phyloP scores from a whole-genome alignment of 257 asterid species.

The Phtheirospermum japonicum region DNA sequence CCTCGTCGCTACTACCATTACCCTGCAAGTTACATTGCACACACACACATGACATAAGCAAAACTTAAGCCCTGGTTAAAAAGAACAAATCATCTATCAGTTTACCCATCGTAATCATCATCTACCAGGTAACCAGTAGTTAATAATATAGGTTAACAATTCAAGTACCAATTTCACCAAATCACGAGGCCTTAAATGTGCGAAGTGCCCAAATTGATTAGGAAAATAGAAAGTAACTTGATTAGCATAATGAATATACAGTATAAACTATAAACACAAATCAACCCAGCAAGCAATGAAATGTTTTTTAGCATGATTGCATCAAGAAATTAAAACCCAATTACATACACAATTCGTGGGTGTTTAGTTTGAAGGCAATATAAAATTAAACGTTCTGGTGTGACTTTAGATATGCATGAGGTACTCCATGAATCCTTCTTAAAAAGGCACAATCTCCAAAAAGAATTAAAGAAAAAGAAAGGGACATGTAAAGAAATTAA shows the following conservation, averaged over 20 bases:
- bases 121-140: no score
- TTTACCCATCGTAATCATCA: no score
- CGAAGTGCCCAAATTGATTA: no score
- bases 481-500: not conserved
- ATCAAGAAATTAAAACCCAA: slow-evolving; percentile 8
- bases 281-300: not conserved
- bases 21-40: slow-evolving; percentile 52
- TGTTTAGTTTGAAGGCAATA: not conserved
- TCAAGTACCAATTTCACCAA: no score
- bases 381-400: slow-evolving; percentile 8
- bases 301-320: not conserved
- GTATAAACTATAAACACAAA: slow-evolving; percentile 1
- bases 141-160: no score
- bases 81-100: no score
- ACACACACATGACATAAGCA: not conserved
- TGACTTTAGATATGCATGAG: not conserved
- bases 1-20: slow-evolving; percentile 76
- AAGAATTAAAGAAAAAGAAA: not conserved
- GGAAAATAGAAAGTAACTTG: no score
- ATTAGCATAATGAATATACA: not conserved
- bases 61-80: not conserved
- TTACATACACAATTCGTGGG: slow-evolving; percentile 11
- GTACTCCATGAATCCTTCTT: slow-evolving; percentile 20
- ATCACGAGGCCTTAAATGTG: no score
- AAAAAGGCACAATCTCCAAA: slow-evolving; percentile 7